Conservation (phyloP, 2,329 filamentous ascomycete genomes). For the Alternaria panax region DNA sequence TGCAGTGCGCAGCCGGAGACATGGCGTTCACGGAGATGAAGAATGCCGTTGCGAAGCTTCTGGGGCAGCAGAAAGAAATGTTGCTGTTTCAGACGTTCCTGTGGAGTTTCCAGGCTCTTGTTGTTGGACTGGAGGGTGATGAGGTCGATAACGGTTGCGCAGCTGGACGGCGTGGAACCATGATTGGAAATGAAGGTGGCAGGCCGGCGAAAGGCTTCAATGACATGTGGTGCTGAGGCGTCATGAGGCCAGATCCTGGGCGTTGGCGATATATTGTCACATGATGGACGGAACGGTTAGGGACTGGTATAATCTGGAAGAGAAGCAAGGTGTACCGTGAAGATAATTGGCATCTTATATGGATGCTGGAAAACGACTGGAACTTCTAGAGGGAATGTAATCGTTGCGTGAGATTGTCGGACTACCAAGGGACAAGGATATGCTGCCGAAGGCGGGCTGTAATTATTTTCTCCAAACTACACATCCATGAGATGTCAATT, state of each 20-base stretch:
- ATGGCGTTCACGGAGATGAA: not conserved
- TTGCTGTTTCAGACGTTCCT: not conserved
- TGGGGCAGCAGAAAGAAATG: not conserved
- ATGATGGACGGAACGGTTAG: not conserved
- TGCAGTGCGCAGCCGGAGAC: not conserved
- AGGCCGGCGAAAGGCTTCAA: not conserved
- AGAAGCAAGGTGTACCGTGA: not conserved
- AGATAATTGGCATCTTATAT: not conserved
- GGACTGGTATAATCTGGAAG: not conserved
- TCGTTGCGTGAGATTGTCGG: not conserved
- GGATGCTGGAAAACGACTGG: not conserved
- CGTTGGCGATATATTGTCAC: not conserved
- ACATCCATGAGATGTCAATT: not conserved
- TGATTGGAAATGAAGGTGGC: not conserved
- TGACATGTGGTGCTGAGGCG: not conserved
- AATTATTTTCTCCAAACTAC: not conserved
- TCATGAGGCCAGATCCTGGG: fast-evolving
- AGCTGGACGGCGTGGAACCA: not conserved
- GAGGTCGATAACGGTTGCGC: not conserved
- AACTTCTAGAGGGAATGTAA: not conserved
- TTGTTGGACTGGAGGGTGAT: not conserved
- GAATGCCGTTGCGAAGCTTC: not conserved
- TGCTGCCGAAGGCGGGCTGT: not conserved
- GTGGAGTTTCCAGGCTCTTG: not conserved
- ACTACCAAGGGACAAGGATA: not conserved